phyloP scores from a whole-genome alignment of 768 basidiomycete species.

The Lactarius pseudohatsudake region DNA sequence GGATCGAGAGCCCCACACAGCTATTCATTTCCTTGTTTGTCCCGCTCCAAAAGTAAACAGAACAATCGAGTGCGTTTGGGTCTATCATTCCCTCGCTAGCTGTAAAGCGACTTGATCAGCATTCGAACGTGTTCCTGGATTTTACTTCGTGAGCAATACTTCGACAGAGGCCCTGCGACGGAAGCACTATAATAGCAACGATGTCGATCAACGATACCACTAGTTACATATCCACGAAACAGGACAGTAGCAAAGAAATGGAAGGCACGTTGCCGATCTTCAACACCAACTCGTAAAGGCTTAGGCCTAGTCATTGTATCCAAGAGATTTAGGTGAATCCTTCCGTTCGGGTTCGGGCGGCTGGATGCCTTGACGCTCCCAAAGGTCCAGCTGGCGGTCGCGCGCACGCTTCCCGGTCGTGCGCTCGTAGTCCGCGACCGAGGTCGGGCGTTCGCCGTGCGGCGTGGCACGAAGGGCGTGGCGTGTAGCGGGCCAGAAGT shows the following conservation, averaged over 20 bases:
- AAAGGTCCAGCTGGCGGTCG: constrained; percentile 71
- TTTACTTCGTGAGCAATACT: too few relatives aligned
- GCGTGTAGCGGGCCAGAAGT: constrained; percentile 75
- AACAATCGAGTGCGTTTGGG: too few relatives aligned
- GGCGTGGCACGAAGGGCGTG: constrained; percentile 83
- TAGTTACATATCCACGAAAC: background rate
- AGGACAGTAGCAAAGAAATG: background rate
- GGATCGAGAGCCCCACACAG: too few relatives aligned
- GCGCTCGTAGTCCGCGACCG: constrained; percentile 67
- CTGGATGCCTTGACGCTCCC: constrained; percentile 62
- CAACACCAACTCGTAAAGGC: background rate
- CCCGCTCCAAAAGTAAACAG: too few relatives aligned
- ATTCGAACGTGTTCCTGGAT: too few relatives aligned
- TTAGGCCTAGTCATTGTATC: constrained; percentile 55
- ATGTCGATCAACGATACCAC: background rate
- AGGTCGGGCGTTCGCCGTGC: constrained; percentile 75
- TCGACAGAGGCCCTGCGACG: background rate
- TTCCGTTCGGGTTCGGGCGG: constrained; percentile 34
- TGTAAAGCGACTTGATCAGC: too few relatives aligned
- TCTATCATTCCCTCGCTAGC: too few relatives aligned
- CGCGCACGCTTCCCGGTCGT: constrained; percentile 65
- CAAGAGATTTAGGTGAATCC: constrained; percentile 43
- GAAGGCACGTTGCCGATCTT: background rate
- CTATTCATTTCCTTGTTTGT: too few relatives aligned
- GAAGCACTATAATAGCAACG: background rate